Conservation (phyloP, 2,329 filamentous ascomycete species). For the Mycosphaerella sp. region DNA sequence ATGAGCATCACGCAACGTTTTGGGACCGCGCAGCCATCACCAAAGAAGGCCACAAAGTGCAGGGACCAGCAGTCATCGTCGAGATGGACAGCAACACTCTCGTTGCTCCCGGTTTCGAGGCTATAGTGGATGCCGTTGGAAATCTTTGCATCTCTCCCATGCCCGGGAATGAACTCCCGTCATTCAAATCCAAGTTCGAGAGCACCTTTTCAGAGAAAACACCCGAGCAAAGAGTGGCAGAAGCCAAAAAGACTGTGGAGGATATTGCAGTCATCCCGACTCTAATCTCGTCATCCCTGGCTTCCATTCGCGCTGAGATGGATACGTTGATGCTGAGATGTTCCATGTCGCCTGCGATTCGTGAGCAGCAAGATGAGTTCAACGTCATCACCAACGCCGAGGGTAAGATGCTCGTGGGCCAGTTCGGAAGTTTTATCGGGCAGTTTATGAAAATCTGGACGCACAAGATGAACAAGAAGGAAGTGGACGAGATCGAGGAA, state of each 20-base stretch:
- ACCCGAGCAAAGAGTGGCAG: constrained; percentile 19
- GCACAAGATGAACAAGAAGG: constrained; percentile 22
- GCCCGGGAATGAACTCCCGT: constrained; percentile 25
- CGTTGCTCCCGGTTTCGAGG: constrained; percentile 24
- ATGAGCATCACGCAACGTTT: constrained; percentile 24
- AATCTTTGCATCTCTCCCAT: constrained; percentile 27
- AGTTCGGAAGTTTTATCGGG: constrained; percentile 27
- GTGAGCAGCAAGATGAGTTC: constrained; percentile 29
- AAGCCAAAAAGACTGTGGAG: constrained; percentile 24
- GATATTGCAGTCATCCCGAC: constrained; percentile 26
- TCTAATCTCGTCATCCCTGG: constrained; percentile 24
- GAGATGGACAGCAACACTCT: constrained; percentile 29
- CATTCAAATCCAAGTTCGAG: constrained; percentile 24
- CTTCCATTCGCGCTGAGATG: constrained; percentile 26
- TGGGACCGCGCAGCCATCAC: constrained; percentile 23
- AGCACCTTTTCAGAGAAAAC: constrained; percentile 21
- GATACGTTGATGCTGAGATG: constrained; percentile 28
- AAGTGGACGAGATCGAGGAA: constrained; percentile 25
- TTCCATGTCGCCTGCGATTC: constrained; percentile 28
- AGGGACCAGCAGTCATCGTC: constrained; percentile 24
- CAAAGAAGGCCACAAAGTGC: constrained; percentile 23
- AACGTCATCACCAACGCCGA: constrained; percentile 27
- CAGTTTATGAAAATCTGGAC: constrained; percentile 29
- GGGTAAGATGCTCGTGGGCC: constrained; percentile 26
- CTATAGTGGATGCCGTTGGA: constrained; percentile 22